Evolutionary conservation across 2,329 filamentous ascomycete genomes (phyloP), one percentile per base, ranked within the genome.

Genomic region (Ceratocystis cubensis): DNA sequence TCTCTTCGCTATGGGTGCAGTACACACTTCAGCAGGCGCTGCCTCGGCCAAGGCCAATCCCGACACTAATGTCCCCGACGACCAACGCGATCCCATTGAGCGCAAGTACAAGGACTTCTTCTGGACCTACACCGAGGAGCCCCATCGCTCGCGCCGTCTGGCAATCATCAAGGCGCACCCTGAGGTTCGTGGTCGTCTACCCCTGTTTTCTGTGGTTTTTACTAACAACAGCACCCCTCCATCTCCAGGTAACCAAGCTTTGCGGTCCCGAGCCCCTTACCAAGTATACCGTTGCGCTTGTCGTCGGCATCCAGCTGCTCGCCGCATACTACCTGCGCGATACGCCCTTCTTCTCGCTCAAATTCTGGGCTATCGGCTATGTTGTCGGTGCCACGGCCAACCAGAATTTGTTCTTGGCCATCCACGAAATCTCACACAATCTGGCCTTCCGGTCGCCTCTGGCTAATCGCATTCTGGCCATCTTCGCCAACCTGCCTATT

Each of bases 81-180:
- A 61, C 44, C 41, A 68, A 30, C 61, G 67, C 22, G 63, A 68
- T 20, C 65, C 66, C 20, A 65, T 69, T 22, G 68, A 70, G 63
- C 65, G 65, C 66, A 68, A 69, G 65, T 69, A 77, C 67, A 73
- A 76, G 65, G 76, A 82, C 75, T 97, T 97, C 81, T 96, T 96
- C 79, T 97, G 95, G 94, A 96, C 94, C 50, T 97, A 99, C 75
- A 96, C 94, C 8, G 94, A 99, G 76, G 94, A 99, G 78, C 94
- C 94, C 69, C 94, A 99, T 77, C 85, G 91, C 71, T 94, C 93
- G 41, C 82, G 94, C 71, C 84, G 94, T 67, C 84, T 93, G 72
- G 91, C 91, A 69, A 99, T 99, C 72, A 97, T 99, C 78, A 97
- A 96, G 79, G 92, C 93, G 66, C 93, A 99, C 75, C 94, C 94